Base-by-base conservation (phyloP, 2,329 filamentous ascomycete species). In the Madurella mycetomatis region DNA sequence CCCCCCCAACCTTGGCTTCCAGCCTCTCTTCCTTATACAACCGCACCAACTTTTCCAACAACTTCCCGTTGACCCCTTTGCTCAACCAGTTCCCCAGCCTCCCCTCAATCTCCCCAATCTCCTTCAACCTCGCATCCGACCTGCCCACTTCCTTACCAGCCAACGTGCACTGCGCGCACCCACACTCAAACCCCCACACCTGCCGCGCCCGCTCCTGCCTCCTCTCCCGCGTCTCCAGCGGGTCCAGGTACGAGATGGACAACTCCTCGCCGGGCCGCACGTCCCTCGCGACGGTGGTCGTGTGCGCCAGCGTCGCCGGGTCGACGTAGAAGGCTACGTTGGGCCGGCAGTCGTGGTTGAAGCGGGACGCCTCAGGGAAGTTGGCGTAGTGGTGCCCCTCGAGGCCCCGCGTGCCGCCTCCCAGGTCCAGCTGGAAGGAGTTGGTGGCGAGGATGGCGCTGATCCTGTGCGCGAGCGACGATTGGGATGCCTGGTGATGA, bases 301-400 rank as follows among this genome's bases (percentile, higher is more conserved):
- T 64, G 44, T 73, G 69, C 11, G 64, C 66, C 1, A 73, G 54
- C 4, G 57, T 40, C 0, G 56, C 44, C 13, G 19, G 18, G 41
- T 70, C 66, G 11, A 73, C 58, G 25, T 69, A 62, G 53, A 63
- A 67, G 0, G 58, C 63, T 4, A 72, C 70, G 53, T 74, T 73
- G 0, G 72, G 70, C 31, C 70, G 71, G 52, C 73, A 75, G 13
- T 67, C 70, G 61, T 74, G 72, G 51, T 72, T 72, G n/a, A 72
- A 49, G 2, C 69, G 53, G 16, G 64, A 63, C 0, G 69, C 66
- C 57, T 73, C 70, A 0, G 72, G 71, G 47, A 69, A 74, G 30
- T 55, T 58, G 17, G 45, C 55, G 25, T 60, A 61, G 53, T 65
- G 64, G 13, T 59, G 49, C 1, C 47, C 50, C 32, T 56, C 57